These are phyloP conservation scores for Podila epigama DNA, from an alignment of 192 early-diverging fungal species.

Conservation along the genomic window DNA sequence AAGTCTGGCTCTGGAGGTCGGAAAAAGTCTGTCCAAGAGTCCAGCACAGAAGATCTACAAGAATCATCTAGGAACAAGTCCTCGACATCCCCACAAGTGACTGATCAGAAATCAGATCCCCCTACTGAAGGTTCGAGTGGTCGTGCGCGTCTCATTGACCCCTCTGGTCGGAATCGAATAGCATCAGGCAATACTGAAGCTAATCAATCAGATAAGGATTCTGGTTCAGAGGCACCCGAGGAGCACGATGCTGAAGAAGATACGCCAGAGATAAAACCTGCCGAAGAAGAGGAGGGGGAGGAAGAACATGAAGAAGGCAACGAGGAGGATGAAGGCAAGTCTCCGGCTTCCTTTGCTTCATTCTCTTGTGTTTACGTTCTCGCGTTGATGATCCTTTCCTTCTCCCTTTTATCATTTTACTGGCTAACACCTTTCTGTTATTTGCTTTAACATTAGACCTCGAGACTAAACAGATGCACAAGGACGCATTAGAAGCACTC, in stretches of 20 bases:
- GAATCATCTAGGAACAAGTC: not conserved
- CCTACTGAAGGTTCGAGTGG: slow-evolving; percentile 15
- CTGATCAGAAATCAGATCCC: slow-evolving; percentile 9
- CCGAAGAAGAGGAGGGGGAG: slow-evolving; percentile 13
- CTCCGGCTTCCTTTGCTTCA: not conserved
- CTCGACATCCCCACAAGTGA: not conserved
- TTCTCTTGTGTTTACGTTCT: not conserved
- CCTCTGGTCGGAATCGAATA: slow-evolving; percentile 4
- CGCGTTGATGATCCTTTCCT: not conserved
- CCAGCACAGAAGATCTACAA: not conserved
- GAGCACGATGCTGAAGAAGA: slow-evolving; percentile 34
- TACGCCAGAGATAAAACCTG: not conserved
- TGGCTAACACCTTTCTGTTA: not conserved
- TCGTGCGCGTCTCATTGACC: slow-evolving; percentile 15
- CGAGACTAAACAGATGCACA: slow-evolving; percentile 55
- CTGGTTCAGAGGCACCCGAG: slow-evolving; percentile 25
- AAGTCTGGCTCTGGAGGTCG: slow-evolving; percentile 10
- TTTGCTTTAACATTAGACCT: slow-evolving; percentile 33
- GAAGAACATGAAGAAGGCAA: slow-evolving; percentile 8
- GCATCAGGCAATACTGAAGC: slow-evolving; percentile 6
- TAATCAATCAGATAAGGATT: slow-evolving; percentile 23
- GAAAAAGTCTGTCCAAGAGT: slow-evolving; percentile 29
- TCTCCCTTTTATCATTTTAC: not conserved
- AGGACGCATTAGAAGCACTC: slow-evolving; percentile 59
- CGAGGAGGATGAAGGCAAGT: slow-evolving; percentile 23